Evolutionary conservation across 2,329 filamentous ascomycete genomes (phyloP).

Genomic region (Pseudocercospora vitis): DNA sequence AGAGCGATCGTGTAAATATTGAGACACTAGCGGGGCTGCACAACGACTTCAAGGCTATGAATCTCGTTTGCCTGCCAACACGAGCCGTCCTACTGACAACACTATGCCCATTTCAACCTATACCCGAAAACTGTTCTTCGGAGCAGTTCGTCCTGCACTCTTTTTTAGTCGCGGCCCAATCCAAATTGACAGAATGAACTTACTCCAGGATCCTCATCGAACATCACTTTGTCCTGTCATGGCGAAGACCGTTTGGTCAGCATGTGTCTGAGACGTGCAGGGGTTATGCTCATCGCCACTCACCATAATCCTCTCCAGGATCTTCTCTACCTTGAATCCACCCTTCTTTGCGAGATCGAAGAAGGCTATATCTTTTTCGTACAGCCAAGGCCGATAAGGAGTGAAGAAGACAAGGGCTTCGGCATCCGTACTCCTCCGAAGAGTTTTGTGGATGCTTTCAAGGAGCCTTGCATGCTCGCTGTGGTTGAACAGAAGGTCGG

Average conservation of each 20-base stretch:
- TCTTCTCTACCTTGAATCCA: slow-evolving; percentile 75
- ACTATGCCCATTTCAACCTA: slow-evolving; percentile 61
- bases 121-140: slow-evolving; percentile 82
- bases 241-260: no score
- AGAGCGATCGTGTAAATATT: slow-evolving; percentile 6
- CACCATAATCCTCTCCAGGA: slow-evolving; percentile 78
- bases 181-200: slow-evolving; percentile 35
- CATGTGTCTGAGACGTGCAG: no score
- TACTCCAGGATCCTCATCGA: slow-evolving; percentile 80
- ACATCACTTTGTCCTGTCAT: slow-evolving; percentile 85
- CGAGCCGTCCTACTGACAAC: not conserved
- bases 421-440: slow-evolving; percentile 58
- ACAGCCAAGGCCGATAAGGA: slow-evolving; percentile 87
- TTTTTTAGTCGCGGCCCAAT: not conserved
- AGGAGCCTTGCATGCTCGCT: slow-evolving; percentile 79
- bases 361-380: slow-evolving; percentile 80
- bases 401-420: slow-evolving; percentile 89
- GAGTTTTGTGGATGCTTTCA: slow-evolving; percentile 65
- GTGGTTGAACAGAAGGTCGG: slow-evolving; percentile 89
- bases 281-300: no score
- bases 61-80: not conserved
- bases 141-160: slow-evolving; percentile 66
- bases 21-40: not conserved
- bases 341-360: slow-evolving; percentile 71
- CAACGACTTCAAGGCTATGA: not conserved